Conservation (phyloP, 129 eudicot genomes). For the Tanacetum coccineum region DNA sequence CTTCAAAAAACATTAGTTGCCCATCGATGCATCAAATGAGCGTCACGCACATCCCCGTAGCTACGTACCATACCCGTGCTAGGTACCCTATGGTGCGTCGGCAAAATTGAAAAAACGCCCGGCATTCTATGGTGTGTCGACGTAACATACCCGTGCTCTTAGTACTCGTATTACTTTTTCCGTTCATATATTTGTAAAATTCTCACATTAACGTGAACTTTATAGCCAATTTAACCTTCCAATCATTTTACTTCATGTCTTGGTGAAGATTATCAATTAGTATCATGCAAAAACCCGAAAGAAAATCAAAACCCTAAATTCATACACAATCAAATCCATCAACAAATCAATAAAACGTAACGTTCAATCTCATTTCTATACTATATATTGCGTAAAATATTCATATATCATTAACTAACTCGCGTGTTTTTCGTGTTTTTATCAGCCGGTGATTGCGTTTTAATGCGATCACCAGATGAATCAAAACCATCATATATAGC, state of each 20-base stretch:
- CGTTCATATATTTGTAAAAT: too few relatives aligned
- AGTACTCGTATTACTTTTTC: too few relatives aligned
- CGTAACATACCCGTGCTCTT: too few relatives aligned
- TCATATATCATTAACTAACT: slow-evolving; percentile 1
- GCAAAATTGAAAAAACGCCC: too few relatives aligned
- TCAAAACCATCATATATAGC: slow-evolving; percentile 62
- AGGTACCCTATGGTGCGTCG: too few relatives aligned
- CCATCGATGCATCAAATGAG: too few relatives aligned
- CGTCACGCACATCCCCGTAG: too few relatives aligned
- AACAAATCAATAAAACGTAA: slow-evolving; percentile 49
- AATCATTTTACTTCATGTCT: slow-evolving; percentile 14
- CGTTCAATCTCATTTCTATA: slow-evolving; percentile 3
- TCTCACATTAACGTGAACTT: too few relatives aligned
- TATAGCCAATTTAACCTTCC: background rate
- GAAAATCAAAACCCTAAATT: slow-evolving; percentile 44
- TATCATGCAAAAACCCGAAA: slow-evolving; percentile 44
- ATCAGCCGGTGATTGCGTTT: slow-evolving; percentile 73
- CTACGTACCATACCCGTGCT: too few relatives aligned
- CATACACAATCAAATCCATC: slow-evolving; percentile 47
- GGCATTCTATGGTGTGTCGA: too few relatives aligned
- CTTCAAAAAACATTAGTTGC: too few relatives aligned
- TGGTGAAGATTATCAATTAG: too few relatives aligned
- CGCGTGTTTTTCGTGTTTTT: background rate
- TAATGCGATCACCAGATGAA: slow-evolving; percentile 57
- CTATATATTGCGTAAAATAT: background rate